Percentiles rank a stretch among this genome's conserved stretches.
phyloP scores from a whole-genome alignment of 2,329 filamentous ascomycete genomes.

The Colletotrichum spaethianum region DNA sequence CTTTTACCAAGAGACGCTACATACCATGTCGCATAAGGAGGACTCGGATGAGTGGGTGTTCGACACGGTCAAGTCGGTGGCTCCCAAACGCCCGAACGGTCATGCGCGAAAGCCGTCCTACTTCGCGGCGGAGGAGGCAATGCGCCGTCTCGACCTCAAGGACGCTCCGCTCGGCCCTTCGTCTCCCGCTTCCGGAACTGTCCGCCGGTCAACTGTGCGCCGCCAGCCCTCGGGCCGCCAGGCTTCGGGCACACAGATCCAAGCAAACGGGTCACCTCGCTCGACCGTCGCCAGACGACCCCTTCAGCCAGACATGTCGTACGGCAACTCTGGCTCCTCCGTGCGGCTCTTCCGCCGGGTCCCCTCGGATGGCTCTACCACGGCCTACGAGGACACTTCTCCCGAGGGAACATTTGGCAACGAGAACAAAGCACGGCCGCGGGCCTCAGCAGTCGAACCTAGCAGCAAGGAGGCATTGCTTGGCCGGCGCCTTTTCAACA shows the following conservation, averaged over 20 bases:
- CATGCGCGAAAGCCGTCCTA: constrained; percentile 71
- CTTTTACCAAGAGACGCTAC: constrained; percentile 94
- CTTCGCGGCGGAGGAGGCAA: constrained; percentile 71
- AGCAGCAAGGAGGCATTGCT: constrained; percentile 86
- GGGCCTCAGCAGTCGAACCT: constrained; percentile 64
- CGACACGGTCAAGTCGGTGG: constrained; percentile 87
- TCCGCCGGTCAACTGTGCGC: constrained; percentile 72
- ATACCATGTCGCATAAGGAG: constrained; percentile 75
- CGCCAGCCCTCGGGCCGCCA: constrained; percentile 63
- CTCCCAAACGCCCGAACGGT: constrained; percentile 67
- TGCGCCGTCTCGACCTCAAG: constrained; percentile 73
- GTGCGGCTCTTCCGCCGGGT: constrained; percentile 93
- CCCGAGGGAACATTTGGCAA: constrained; percentile 64
- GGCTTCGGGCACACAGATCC: constrained; percentile 57
- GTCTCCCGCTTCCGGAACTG: constrained; percentile 68
- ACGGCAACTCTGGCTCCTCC: constrained; percentile 93
- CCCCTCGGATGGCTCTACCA: constrained; percentile 75
- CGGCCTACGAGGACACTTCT: constrained; percentile 55
- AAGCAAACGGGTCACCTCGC: constrained; percentile 59
- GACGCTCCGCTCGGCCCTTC: constrained; percentile 71
- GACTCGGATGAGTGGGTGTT: constrained; percentile 95
- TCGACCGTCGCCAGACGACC: constrained; percentile 76
- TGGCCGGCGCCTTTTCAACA: constrained; percentile 85
- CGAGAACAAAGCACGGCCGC: constrained; percentile 74
- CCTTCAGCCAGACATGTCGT: constrained; percentile 90